Base-by-base conservation (phyloP, 768 basidiomycete species). In the Leccinum aurantiacum region DNA sequence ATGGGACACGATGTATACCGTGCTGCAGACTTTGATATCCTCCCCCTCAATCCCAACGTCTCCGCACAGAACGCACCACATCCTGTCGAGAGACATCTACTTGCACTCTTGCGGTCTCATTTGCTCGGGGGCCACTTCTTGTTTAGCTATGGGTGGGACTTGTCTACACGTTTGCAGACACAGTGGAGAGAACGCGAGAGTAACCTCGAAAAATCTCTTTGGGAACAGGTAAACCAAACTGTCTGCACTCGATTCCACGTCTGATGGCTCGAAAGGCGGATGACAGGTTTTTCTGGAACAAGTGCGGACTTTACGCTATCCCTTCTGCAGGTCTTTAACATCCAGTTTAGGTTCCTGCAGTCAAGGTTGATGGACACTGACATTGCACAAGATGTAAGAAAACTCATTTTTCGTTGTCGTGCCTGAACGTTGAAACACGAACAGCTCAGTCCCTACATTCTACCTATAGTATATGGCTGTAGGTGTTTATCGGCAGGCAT, bases 241-340 rank as follows among this genome's bases (percentile, higher is more conserved):
- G 49, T 53, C 53, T 52, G 14, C 38, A 57, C 17, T 15, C 22
- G 27, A 22, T 10, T 46, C 37, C 22, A 27, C 57, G 25, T 56
- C 57, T 68, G 41, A 74, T n/a, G 4, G n/a, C 19, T 35, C 24
- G 56, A 53, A 67, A 95, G 89, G 89, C 88, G 41, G 97, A 99
- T 64, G 94, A 97, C 69, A 83, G 95, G 63, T 99, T 99, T 77
- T 98, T 98, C 76, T 99, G 96, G 96, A 99, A 99, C 75, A 91
- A 86, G 84, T 70, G 6, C 17, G 54, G 25, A 24, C 22, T 63
- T 53, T 25, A 5, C 53, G 25, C 25, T 14, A 15, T 59, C 17
- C 24, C 15, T 61, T 19, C 53, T 53, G 54, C 33, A 46, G 29
- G 25, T 27, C 31, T 54, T 64, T 63, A 53, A 61, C 56, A 11